Percentiles rank a stretch among this genome's conserved stretches.
These are phyloP conservation scores for Boechera retrofracta DNA, from an alignment of 345 rosid species.

Conservation along the genomic window DNA sequence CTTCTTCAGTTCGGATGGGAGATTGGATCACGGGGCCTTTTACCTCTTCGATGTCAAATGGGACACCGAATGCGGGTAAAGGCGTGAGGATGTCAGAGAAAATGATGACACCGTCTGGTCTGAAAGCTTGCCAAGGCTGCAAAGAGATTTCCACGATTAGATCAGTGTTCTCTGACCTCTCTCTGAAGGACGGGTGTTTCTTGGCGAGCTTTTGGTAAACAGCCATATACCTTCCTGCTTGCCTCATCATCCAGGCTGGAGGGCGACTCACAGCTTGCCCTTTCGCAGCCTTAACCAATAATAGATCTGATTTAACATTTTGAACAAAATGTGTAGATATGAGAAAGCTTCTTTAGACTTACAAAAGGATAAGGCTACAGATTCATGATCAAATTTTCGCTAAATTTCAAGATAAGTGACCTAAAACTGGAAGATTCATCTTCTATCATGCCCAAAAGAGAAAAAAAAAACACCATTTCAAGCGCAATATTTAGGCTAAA, in stretches of 20 bases:
- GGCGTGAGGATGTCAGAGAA: conserved; percentile 98
- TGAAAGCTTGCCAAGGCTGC: conserved; percentile 96
- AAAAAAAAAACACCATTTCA: conserved; percentile 11
- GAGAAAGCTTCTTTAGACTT: conserved; percentile 3
- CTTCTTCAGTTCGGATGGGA: conserved; percentile 73
- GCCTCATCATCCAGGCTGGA: conserved; percentile 99
- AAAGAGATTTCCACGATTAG: conserved; percentile 92
- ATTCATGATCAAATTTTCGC: background rate
- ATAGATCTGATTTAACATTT: conserved; percentile 59
- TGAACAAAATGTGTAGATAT: conserved; percentile 1
- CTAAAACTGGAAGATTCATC: background rate
- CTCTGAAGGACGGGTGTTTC: conserved; percentile 92
- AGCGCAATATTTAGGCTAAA: background rate
- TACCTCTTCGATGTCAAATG: conserved; percentile 91
- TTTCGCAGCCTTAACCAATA: conserved; percentile 90
- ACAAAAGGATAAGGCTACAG: conserved; percentile 7
- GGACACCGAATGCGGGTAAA: conserved; percentile 90
- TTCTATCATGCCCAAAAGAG: background rate
- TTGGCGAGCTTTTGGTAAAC: conserved; percentile 92
- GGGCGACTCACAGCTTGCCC: conserved; percentile 79
- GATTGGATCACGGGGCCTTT: conserved; percentile 86
- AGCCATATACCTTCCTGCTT: conserved; percentile 99
- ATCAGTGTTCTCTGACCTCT: conserved; percentile 94
- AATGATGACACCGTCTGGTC: conserved; percentile 88
- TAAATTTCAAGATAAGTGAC: conserved; percentile 6